These are phyloP conservation scores for Astrothelium macrocarpum DNA, from an alignment of 495 filamentous ascomycete species.

Conservation along the genomic window DNA sequence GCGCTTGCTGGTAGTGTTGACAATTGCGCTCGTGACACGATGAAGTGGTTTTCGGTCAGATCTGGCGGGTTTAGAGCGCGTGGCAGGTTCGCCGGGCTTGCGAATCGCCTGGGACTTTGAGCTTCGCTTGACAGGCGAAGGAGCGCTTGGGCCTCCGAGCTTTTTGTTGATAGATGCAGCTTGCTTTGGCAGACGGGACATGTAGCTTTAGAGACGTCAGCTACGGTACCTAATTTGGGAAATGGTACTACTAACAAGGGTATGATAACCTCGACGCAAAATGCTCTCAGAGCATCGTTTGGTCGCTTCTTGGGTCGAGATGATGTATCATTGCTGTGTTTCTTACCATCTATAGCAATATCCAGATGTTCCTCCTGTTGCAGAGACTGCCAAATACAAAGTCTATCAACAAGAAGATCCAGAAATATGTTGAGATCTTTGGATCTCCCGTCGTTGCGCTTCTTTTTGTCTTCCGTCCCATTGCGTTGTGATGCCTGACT, in stretches of 20 bases:
- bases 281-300: conserved; percentile 55
- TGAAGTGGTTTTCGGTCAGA: conserved; percentile 52
- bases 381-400: conserved; percentile 96
- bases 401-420: conserved; percentile 76
- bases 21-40: conserved; percentile 57
- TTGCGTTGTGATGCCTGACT: conserved; percentile 16
- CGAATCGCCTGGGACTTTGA: conserved; percentile 22
- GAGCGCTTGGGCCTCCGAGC: conserved; percentile 63
- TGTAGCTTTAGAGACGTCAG: conserved; percentile 49
- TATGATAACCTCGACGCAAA: conserved; percentile 85
- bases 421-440: conserved; percentile 56
- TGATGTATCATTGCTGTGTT: conserved; percentile 13
- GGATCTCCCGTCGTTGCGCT: conserved; percentile 41
- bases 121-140: conserved; percentile 51
- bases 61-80: conserved; percentile 42
- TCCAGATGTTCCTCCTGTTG: conserved; percentile 43
- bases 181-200: conserved; percentile 68
- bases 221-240: not conserved
- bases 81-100: conserved; percentile 46
- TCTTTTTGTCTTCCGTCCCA: conserved; percentile 30
- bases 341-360: conserved; percentile 31
- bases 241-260: conserved; percentile 60
- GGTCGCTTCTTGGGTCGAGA: conserved; percentile 27
- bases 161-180: conserved; percentile 75
- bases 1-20: conserved; percentile 38